Evolutionary conservation across 1,284 basidiomycete species (phyloP).

Genomic region (Mixia osmundae): DNA sequence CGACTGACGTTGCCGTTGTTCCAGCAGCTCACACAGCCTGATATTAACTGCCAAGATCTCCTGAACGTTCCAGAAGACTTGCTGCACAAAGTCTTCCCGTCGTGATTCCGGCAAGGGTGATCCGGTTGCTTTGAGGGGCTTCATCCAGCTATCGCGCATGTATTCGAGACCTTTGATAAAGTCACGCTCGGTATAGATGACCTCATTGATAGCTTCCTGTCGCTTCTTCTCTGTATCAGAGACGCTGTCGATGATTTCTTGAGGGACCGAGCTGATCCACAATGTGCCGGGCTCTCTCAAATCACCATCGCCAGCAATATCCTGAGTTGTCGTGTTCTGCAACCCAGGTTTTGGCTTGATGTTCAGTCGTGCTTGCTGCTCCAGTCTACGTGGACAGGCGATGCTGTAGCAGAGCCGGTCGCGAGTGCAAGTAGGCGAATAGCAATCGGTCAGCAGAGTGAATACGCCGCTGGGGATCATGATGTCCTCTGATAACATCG

Average conservation of each 20-base stretch:
- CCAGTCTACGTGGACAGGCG: constrained; percentile 75
- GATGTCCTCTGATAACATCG: constrained; percentile 24
- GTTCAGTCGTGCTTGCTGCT: constrained; percentile 74
- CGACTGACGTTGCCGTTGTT: constrained; percentile 80
- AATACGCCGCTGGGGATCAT: constrained; percentile 84
- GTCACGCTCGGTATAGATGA: constrained; percentile 93
- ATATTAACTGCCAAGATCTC: constrained; percentile 85
- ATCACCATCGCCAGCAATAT: constrained; percentile 44
- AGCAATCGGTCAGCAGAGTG: constrained; percentile 88
- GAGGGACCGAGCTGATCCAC: constrained; percentile 90
- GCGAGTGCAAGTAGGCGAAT: constrained; percentile 87
- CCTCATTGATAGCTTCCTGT: constrained; percentile 97
- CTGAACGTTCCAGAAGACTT: constrained; percentile 95
- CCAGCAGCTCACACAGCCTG: constrained; percentile 71
- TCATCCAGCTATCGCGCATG: constrained; percentile 81
- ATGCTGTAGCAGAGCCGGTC: constrained; percentile 90
- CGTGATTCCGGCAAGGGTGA: constrained; percentile 56
- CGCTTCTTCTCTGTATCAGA: constrained; percentile 82
- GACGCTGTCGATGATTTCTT: constrained; percentile 78
- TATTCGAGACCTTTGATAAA: constrained; percentile 98
- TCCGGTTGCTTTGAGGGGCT: constrained; percentile 42
- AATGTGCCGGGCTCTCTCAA: constrained; percentile 77
- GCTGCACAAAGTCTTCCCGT: constrained; percentile 65
- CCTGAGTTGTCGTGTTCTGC: constrained; percentile 43
- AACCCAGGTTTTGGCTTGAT: constrained; percentile 81